phyloP scores from a whole-genome alignment of 805 yeast genomes.

The Teunomyces panamensis region DNA sequence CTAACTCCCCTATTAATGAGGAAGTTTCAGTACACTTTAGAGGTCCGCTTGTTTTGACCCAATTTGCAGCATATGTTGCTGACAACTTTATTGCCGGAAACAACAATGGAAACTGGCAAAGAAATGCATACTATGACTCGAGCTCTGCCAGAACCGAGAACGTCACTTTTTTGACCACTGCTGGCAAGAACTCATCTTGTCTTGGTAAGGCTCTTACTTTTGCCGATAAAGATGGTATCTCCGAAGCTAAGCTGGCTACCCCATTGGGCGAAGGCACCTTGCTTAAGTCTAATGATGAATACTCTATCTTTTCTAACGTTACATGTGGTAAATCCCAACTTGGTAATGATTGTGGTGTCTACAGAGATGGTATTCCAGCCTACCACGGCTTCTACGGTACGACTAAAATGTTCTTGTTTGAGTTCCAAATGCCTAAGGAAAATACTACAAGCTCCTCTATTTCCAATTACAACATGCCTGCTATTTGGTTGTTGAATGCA shows the following conservation, averaged over 20 bases:
- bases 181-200: conserved; percentile 60
- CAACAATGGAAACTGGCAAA: conserved; percentile 48
- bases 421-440: conserved; percentile 66
- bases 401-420: conserved; percentile 69
- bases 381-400: conserved; percentile 67
- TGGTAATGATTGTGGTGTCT: conserved; percentile 67
- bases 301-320: conserved; percentile 54
- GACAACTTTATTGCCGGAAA: conserved; percentile 36
- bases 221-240: conserved; percentile 56
- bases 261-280: conserved; percentile 47
- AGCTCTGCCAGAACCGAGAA: conserved; percentile 49
- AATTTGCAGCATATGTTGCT: conserved; percentile 61
- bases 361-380: conserved; percentile 71
- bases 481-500: conserved; percentile 73
- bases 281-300: conserved; percentile 58
- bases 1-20: conserved; percentile 63
- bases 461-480: conserved; percentile 60
- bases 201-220: conserved; percentile 66
- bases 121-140: conserved; percentile 60
- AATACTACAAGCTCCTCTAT: conserved; percentile 24
- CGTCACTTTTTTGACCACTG: conserved; percentile 64
- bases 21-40: conserved; percentile 76
- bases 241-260: conserved; percentile 45
- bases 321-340: conserved; percentile 56
- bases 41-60: conserved; percentile 63